phyloP scores from a whole-genome alignment of 2,329 filamentous ascomycete species.

The Paecilomyces sp. region DNA sequence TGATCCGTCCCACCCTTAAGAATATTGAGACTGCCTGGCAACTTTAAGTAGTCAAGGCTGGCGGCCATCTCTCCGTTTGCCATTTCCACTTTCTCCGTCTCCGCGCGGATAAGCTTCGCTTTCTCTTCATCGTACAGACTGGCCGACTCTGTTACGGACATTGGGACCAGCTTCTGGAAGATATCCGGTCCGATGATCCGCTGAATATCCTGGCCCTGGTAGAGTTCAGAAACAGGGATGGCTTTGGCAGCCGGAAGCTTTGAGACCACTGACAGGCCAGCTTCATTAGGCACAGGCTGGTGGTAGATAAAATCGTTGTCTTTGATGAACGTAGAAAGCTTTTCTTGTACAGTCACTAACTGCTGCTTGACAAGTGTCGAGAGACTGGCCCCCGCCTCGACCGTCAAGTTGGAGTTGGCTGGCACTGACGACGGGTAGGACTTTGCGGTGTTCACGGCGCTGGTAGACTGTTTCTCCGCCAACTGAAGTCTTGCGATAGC shows the following conservation, averaged over 20 bases:
- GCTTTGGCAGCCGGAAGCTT: constrained; percentile 94
- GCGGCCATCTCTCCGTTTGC: constrained; percentile 95
- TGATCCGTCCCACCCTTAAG: constrained; percentile 90
- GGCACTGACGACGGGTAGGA: constrained; percentile 75
- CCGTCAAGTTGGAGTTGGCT: constrained; percentile 71
- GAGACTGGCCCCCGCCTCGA: constrained; percentile 68
- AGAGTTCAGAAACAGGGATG: constrained; percentile 92
- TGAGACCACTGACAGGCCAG: constrained; percentile 69
- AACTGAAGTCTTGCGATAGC: constrained; percentile 76
- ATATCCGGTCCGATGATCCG: constrained; percentile 94
- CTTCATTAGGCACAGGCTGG: constrained; percentile 79
- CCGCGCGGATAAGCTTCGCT: constrained; percentile 86
- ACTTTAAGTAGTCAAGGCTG: constrained; percentile 84
- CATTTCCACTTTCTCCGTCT: constrained; percentile 85
- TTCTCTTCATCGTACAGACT: constrained; percentile 98
- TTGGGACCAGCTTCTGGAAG: constrained; percentile 92
- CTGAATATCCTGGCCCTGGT: constrained; percentile 94
- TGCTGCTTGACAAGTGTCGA: constrained; percentile 82
- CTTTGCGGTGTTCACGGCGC: constrained; percentile 68
- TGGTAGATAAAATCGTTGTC: constrained; percentile 99
- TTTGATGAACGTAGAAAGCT: constrained; percentile 67
- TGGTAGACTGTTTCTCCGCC: constrained; percentile 70
- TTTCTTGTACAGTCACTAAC: constrained; percentile 70
- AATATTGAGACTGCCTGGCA: constrained; percentile 83
- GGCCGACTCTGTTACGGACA: constrained; percentile 92